Base-by-base conservation (phyloP, 78 protist species). In the Speleostelium caveatum region DNA sequence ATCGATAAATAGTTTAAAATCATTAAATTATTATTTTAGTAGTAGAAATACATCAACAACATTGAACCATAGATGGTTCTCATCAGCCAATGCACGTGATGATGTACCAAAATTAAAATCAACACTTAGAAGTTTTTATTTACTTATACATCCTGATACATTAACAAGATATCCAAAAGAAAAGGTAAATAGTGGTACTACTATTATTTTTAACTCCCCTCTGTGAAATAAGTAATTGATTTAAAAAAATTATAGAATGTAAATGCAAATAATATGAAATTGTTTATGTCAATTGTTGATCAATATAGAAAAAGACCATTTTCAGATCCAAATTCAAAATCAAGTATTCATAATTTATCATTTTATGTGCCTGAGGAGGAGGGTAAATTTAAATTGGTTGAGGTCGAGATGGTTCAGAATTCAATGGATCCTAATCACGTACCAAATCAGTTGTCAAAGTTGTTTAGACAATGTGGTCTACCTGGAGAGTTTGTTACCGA, bases 131-230 rank as follows among this genome's bases (percentile, higher is more conserved):
- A 26, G 42, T 26, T 83, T 83, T 74, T 83, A 83, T 69, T 63
- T 56, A 69, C 17, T 59, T 60, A 39, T 83, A 28, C 91, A 83
- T 83, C 91, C 91, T 33, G 91, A 83, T 69, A 69, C 91, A 32
- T 22, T 83, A 19, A 16, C 69, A 4, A 3, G 7, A 35, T 26
- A 83, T 42, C 91, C 91, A 83, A n/a, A 39, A 7, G 91, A 83
- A 69, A 83, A 71, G 68, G 87, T 78, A 78, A 38, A 32, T 33
- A 62, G 45, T 7, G 17, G 5, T 33, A 62, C n/a, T 66, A 66
- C 0, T 7, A 8, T 39, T 66, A 19, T 17, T 38, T 66, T 66
- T 39, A 36, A n/a, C 36, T 33, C 36, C 0, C n/a, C 5, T 12
- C 22, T 22, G 17, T 68, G 12, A n/a, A 41, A 41, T 0, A 7